Base-by-base conservation (phyloP, 768 basidiomycete genomes). In the Suillus subalutaceus region DNA sequence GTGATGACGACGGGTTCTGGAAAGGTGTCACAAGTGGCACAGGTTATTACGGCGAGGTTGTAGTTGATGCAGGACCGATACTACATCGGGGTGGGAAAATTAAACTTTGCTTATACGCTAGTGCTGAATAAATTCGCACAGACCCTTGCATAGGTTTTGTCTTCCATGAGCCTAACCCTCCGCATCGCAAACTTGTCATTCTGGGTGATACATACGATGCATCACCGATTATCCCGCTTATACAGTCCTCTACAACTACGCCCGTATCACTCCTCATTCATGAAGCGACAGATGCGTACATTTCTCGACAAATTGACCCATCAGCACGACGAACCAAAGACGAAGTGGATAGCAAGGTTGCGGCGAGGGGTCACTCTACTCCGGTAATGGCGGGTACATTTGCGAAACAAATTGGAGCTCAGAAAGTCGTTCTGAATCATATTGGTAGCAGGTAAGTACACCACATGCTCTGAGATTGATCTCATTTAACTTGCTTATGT, bases 131-230 rank as follows among this genome's bases (percentile, higher is more conserved):
- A 46, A 37, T n/a, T 26, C 60, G 35, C 37, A 57, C 69, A 92
- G 93, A 90, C 71, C 88, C 90, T 1, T 95, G 91, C 73, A 78
- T 96, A 64, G 94, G 92, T 18, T 96, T 91, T 73, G 80, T 92
- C 58, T 84, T 96, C 69, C 80, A 81, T 48, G 93, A 94, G 72
- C 70, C 80, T n/a, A 72, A 73, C 5, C 76, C 63, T 26, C 80
- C 80, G 55, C 81, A 71, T 20, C 84, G 92, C 59, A 91, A 90
- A 72, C 74, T 96, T 50, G 89, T 89, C 32, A 83, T 94, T 56
- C 81, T 94, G 6, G 94, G 94, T 0, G 93, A 95, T 72, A 93
- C 92, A 1, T 86, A 78, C 68, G 88, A 94, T 71, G 83, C 89
- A 0, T 83, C 84, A 35, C 71, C 80, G 1, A 84, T 92, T 60